Conservation (phyloP, 352 stramenopile species). For the Halophytophthora polymorphica region DNA sequence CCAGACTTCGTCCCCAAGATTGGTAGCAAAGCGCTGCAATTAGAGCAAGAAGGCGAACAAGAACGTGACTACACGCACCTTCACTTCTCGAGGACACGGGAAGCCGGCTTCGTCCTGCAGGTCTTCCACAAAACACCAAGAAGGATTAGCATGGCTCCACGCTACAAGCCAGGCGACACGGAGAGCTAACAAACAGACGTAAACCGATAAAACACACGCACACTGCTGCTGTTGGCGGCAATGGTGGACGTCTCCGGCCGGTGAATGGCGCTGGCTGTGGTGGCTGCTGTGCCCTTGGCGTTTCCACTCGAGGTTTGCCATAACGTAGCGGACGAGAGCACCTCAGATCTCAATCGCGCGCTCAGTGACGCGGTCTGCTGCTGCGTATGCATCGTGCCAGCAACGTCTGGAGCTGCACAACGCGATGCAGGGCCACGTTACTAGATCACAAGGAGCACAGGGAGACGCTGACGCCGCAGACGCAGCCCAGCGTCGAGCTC, state of each 20-base stretch:
- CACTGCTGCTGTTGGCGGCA: neutral
- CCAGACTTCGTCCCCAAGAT: neutral
- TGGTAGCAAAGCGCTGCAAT: neutral
- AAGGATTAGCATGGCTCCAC: no score
- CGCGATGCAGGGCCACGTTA: no score
- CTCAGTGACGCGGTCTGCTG: slow-evolving; percentile 39
- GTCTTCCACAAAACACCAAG: neutral
- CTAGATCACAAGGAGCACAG: no score
- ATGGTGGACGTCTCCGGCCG: no score
- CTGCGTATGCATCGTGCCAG: slow-evolving; percentile 15
- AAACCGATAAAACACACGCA: slow-evolving; percentile 13
- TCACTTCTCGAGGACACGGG: slow-evolving; percentile 31
- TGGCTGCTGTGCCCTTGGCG: slow-evolving; percentile 3
- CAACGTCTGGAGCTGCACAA: slow-evolving; percentile 1
- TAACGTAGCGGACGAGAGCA: slow-evolving; percentile 29
- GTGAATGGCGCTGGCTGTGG: slow-evolving; percentile 4
- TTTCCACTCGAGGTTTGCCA: slow-evolving; percentile 9
- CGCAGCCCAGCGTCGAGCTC: no score
- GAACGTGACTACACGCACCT: slow-evolving; percentile 3
- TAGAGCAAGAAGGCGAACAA: neutral
- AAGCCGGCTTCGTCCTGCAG: slow-evolving; percentile 5
- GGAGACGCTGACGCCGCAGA: no score
- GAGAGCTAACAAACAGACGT: neutral
- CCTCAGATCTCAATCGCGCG: slow-evolving; percentile 42
- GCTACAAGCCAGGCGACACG: neutral